Conservation (phyloP, 768 basidiomycete genomes). For the Collybiopsis luxurians region DNA sequence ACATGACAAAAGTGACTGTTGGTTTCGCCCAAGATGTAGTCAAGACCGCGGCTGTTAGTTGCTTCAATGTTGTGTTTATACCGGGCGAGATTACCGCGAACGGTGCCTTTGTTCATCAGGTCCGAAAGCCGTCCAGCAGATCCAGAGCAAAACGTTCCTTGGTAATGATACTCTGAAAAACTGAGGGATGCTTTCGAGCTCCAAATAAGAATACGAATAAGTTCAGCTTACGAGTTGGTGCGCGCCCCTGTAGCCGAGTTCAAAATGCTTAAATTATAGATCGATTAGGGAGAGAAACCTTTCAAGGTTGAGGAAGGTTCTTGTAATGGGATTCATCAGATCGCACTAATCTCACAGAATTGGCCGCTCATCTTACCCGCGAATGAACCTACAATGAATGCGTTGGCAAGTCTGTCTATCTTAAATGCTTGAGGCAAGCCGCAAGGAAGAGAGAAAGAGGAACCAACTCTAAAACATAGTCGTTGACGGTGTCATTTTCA, state of each 20-base stretch:
- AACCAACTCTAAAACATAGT: slow-evolving; percentile 28
- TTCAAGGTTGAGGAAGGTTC: slow-evolving; percentile 23
- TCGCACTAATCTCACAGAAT: too few relatives aligned
- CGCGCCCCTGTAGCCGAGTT: slow-evolving; percentile 34
- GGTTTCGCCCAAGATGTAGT: slow-evolving; percentile 67
- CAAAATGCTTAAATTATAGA: slow-evolving; percentile 37
- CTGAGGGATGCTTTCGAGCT: slow-evolving; percentile 14
- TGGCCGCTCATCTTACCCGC: too few relatives aligned
- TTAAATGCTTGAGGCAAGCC: neutral
- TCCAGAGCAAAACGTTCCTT: neutral
- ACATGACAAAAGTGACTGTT: slow-evolving; percentile 49
- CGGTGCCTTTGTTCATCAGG: slow-evolving; percentile 61
- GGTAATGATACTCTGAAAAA: slow-evolving; percentile 45
- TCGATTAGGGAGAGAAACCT: slow-evolving; percentile 38
- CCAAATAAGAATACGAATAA: neutral
- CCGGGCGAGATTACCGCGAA: slow-evolving; percentile 52
- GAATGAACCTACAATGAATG: slow-evolving; percentile 14
- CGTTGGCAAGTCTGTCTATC: slow-evolving; percentile 35
- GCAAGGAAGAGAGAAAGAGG: neutral
- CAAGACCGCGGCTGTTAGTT: slow-evolving; percentile 40
- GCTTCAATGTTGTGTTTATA: slow-evolving; percentile 55
- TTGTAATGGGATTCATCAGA: neutral
- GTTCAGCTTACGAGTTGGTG: slow-evolving; percentile 31
- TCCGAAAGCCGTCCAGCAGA: slow-evolving; percentile 1
- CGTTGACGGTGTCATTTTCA: slow-evolving; percentile 22